Percentiles rank a stretch among this genome's conserved stretches.
Conservation (phyloP, 768 basidiomycete genomes). For the Russula olivacea region DNA sequence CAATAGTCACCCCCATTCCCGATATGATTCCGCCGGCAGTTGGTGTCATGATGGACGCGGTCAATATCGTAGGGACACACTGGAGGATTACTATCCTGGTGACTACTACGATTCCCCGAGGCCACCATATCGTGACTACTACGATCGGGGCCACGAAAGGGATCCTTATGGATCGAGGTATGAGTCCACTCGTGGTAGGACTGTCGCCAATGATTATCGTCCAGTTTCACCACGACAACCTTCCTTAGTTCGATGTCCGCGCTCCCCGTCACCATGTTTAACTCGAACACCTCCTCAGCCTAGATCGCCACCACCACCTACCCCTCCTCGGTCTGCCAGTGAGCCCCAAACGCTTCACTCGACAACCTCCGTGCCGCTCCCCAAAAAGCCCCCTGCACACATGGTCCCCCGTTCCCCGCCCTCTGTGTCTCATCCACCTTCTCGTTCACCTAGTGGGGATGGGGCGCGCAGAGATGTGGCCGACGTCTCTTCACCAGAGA, state of each 20-base stretch:
- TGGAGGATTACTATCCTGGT: conserved; percentile 4
- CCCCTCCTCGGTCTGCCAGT: conserved; percentile 25
- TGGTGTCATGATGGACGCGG: conserved; percentile 18
- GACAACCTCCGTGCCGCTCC: conserved; percentile 31
- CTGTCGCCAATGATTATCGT: conserved; percentile 22
- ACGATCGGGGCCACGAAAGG: conserved; percentile 19
- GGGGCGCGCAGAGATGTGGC: not conserved
- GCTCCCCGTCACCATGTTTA: conserved; percentile 24
- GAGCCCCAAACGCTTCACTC: conserved; percentile 28
- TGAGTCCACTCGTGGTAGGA: conserved; percentile 8
- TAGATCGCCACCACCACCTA: conserved; percentile 26
- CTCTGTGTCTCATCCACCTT: conserved; percentile 4
- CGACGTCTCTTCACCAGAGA: not conserved
- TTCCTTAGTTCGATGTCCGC: conserved; percentile 19
- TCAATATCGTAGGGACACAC: conserved; percentile 16
- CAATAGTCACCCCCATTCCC: not conserved
- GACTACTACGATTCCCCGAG: conserved; percentile 16
- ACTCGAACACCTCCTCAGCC: conserved; percentile 23
- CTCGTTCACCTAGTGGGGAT: conserved; percentile 3
- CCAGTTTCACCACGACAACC: conserved; percentile 26
- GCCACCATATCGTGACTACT: conserved; percentile 10
- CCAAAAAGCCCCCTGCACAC: conserved; percentile 6
- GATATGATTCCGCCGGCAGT: conserved; percentile 13
- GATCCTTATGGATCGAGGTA: conserved; percentile 19
- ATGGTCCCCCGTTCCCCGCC: not conserved